Percentiles rank a stretch among this genome's conserved stretches.
These are phyloP conservation scores for Chrysoporthe austroafricana DNA, from an alignment of 2,329 filamentous ascomycete genomes.

Conservation along the genomic window DNA sequence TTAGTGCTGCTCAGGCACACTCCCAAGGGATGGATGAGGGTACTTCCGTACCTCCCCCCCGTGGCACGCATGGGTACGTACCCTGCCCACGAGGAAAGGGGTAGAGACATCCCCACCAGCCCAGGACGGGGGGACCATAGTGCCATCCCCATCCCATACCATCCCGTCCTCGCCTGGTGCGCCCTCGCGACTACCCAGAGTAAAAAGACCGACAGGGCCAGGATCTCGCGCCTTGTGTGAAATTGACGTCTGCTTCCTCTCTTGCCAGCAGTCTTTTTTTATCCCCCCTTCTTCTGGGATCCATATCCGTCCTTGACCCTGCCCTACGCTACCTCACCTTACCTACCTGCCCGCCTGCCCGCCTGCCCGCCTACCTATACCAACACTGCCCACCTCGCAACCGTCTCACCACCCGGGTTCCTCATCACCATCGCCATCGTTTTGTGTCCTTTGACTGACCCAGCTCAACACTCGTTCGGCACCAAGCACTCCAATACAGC, in stretches of 20 bases:
- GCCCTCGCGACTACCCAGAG: background rate
- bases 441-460: conserved; percentile 6
- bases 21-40: background rate
- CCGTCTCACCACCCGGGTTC: background rate
- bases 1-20: background rate
- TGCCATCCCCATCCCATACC: background rate
- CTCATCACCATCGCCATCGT: conserved; percentile 8
- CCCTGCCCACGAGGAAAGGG: conserved; percentile 5
- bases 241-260: conserved; percentile 17
- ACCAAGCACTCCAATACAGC: background rate
- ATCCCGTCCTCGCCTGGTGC: background rate
- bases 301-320: background rate
- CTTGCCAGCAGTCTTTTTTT: conserved; percentile 14
- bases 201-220: conserved; percentile 7
- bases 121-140: background rate
- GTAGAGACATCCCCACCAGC: conserved; percentile 4
- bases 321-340: background rate
- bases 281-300: conserved; percentile 4
- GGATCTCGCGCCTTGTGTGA: conserved; percentile 12
- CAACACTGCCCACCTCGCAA: conserved; percentile 1
- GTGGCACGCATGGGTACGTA: conserved; percentile 15
- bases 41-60: background rate
- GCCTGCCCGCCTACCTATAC: no score
- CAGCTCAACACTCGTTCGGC: conserved; percentile 16
- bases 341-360: no score